Evolutionary conservation across 768 basidiomycete species (phyloP).

Genomic region (Lentinus brumalis): DNA sequence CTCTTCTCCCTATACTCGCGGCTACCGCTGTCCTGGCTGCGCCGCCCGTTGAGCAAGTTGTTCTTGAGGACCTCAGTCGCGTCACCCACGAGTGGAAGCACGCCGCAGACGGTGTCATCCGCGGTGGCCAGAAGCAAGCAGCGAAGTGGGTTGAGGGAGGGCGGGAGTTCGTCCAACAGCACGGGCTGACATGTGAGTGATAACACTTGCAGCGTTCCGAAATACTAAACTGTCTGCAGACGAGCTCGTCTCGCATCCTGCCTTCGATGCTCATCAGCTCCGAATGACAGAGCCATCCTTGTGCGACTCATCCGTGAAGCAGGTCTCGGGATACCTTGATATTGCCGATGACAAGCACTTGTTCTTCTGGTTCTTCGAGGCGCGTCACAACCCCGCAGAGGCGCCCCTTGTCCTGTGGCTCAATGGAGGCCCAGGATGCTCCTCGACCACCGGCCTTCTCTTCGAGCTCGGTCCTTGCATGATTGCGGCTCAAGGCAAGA

Average conservation of each 20-base stretch:
- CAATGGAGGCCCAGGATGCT: constrained; percentile 65
- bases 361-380: constrained; percentile 88
- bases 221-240: constrained; percentile 25
- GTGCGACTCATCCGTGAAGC: constrained; percentile 54
- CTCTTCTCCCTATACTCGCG: constrained; percentile 13
- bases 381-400: constrained; percentile 66
- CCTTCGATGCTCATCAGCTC: constrained; percentile 39
- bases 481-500: constrained; percentile 66
- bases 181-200: constrained; percentile 69
- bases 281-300: constrained; percentile 45
- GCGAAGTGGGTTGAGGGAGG: constrained; percentile 67
- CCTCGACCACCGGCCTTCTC: constrained; percentile 68
- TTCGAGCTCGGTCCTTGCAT: constrained; percentile 92
- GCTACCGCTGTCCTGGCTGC: constrained; percentile 40
- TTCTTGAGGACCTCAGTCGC: constrained; percentile 37
- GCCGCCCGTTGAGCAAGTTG: constrained; percentile 46
- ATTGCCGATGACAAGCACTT: constrained; percentile 55
- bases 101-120: constrained; percentile 41
- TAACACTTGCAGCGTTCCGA: neutral
- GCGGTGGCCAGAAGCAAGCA: constrained; percentile 38
- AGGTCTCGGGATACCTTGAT: constrained; percentile 60
- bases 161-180: constrained; percentile 66
- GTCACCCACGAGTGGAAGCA: constrained; percentile 29
- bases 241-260: constrained; percentile 42
- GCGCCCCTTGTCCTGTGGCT: constrained; percentile 91